Evolutionary conservation across 2,329 filamentous ascomycete genomes (phyloP).

Genomic region (Penicillium olsonii): DNA sequence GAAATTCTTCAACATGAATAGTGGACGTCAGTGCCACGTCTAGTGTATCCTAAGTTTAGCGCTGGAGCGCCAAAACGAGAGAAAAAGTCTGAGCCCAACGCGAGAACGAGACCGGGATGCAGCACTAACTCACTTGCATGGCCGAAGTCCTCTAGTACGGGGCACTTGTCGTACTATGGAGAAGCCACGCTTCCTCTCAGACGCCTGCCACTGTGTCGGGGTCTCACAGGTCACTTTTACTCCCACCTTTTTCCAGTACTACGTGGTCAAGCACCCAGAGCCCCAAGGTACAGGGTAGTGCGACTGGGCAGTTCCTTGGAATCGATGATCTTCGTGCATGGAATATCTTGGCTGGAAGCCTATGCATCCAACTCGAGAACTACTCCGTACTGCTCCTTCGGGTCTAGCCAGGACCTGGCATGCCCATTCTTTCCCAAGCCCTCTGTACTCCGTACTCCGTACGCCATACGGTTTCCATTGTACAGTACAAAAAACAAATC

Average conservation of each 20-base stretch:
- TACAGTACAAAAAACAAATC: neutral
- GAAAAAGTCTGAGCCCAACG: neutral
- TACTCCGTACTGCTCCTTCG: neutral
- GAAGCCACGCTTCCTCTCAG: neutral
- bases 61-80: neutral
- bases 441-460: neutral
- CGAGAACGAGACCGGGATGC: neutral
- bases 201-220: neutral
- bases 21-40: neutral
- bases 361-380: neutral
- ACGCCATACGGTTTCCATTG: neutral
- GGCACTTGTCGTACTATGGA: neutral
- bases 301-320: neutral
- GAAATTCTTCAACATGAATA: neutral
- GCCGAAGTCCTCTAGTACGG: too few species aligned
- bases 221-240: neutral
- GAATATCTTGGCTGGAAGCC: conserved; percentile 1
- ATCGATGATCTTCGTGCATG: conserved; percentile 3
- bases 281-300: neutral
- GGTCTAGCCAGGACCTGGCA: neutral
- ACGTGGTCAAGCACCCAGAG: neutral
- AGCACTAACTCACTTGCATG: neutral
- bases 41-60: conserved; percentile 5
- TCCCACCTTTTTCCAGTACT: neutral
- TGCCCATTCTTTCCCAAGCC: neutral